Evolutionary conservation across 2,329 filamentous ascomycete genomes (phyloP).

Genomic region (Fusarium miscanthi): DNA sequence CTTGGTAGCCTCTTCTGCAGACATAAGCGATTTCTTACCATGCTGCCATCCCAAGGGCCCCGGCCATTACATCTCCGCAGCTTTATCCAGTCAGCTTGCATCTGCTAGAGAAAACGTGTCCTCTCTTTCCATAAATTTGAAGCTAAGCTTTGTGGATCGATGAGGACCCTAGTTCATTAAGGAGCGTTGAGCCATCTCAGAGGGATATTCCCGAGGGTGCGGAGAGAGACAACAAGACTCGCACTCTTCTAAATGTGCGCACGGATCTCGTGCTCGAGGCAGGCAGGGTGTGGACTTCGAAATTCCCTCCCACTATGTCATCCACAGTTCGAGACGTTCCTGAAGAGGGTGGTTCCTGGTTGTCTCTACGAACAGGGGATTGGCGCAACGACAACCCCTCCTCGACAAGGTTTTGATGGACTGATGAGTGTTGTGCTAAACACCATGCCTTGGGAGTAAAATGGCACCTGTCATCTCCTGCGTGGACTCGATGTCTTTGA

Average conservation of each 20-base stretch:
- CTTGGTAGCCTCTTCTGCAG: neutral
- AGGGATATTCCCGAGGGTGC: conserved; percentile 10
- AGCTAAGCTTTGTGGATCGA: neutral
- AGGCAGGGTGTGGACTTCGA: conserved; percentile 16
- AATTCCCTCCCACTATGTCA: conserved; percentile 17
- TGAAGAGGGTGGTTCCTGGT: conserved; percentile 28
- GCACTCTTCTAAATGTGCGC: conserved; percentile 15
- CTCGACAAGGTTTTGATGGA: conserved; percentile 33
- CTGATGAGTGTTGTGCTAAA: conserved; percentile 12
- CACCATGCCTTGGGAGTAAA: conserved; percentile 16
- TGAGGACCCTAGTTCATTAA: neutral
- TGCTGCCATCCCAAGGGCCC: neutral
- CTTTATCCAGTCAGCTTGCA: neutral
- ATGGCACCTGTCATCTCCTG: conserved; percentile 31
- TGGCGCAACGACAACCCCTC: conserved; percentile 26
- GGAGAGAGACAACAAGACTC: conserved; percentile 13
- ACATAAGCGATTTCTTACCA: neutral
- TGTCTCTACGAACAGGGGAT: conserved; percentile 25
- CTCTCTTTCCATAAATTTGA: neutral
- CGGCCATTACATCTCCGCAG: neutral
- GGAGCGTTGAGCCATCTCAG: conserved; percentile 16
- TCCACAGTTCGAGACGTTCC: conserved; percentile 28
- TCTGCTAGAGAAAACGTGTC: conserved; percentile 1
- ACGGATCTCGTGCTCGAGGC: conserved; percentile 27
- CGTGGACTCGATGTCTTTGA: conserved; percentile 23